phyloP scores from a whole-genome alignment of 495 filamentous ascomycete genomes.

The Pseudoneurospora amorphoporcata region DNA sequence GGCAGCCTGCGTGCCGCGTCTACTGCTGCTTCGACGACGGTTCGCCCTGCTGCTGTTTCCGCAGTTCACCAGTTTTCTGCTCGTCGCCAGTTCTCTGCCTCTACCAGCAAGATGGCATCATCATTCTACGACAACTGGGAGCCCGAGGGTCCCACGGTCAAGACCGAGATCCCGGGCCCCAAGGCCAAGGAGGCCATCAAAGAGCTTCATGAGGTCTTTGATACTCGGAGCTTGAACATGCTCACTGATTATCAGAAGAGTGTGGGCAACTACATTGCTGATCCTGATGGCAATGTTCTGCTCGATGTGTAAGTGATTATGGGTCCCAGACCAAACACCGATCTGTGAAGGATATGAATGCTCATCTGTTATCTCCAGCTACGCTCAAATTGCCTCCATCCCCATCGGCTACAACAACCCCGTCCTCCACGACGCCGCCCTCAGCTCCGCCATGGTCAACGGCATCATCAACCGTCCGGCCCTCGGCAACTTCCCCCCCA shows the following conservation, averaged over 20 bases:
- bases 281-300: constrained; percentile 76
- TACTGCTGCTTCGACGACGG: background rate
- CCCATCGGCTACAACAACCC: constrained; percentile 97
- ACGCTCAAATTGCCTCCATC: constrained; percentile 95
- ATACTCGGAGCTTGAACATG: constrained; percentile 91
- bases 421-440: constrained; percentile 56
- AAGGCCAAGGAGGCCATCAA: constrained; percentile 53
- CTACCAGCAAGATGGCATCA: constrained; percentile 25
- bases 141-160: constrained; percentile 61
- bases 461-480: constrained; percentile 90
- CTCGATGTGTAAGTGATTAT: constrained; percentile 58
- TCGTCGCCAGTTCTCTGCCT: constrained; percentile 20
- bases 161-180: constrained; percentile 77
- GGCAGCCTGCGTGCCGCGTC: background rate
- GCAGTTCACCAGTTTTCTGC: background rate
- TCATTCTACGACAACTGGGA: constrained; percentile 57
- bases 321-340: background rate
- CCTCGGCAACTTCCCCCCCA: constrained; percentile 89
- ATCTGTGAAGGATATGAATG: too few relatives aligned
- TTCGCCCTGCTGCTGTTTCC: background rate
- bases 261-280: constrained; percentile 67
- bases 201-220: constrained; percentile 73
- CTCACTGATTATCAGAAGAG: constrained; percentile 73
- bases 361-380: constrained; percentile 32
- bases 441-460: constrained; percentile 67